Conservation (phyloP, 1,284 basidiomycete species). For the Amylostereum areolatum region DNA sequence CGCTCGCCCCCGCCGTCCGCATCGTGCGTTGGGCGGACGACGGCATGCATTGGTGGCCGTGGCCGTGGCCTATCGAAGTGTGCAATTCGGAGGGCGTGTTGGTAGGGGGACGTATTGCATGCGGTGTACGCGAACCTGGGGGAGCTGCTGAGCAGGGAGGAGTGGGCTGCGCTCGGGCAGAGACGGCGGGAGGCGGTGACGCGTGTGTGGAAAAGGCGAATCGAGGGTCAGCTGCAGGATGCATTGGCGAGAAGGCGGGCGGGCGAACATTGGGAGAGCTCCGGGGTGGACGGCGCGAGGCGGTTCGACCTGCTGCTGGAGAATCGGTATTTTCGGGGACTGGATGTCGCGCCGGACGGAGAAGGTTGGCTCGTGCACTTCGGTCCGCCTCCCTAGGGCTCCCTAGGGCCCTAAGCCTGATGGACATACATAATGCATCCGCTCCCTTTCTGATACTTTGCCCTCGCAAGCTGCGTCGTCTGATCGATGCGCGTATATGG, state of each 20-base stretch:
- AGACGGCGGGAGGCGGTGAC: background rate
- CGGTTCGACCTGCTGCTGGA: background rate
- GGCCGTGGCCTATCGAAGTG: background rate
- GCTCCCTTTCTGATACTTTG: background rate
- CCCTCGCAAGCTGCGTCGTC: no score
- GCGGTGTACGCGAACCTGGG: background rate
- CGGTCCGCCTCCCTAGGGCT: background rate
- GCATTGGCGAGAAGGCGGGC: background rate
- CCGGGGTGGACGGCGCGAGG: background rate
- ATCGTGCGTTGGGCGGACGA: background rate
- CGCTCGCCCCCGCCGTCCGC: background rate
- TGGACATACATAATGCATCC: background rate
- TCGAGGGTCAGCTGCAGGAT: background rate
- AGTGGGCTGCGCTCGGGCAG: background rate
- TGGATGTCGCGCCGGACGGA: background rate
- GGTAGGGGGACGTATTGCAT: background rate
- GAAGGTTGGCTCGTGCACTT: background rate
- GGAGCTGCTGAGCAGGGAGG: background rate
- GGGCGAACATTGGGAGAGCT: background rate
- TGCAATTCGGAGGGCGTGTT: background rate
- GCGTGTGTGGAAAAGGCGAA: background rate
- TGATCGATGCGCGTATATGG: no score
- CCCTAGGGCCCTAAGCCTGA: no score
- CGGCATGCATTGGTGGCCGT: background rate
- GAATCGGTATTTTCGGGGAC: background rate